phyloP scores from a whole-genome alignment of 257 asterid genomes.

The Capsicum baccatum region DNA sequence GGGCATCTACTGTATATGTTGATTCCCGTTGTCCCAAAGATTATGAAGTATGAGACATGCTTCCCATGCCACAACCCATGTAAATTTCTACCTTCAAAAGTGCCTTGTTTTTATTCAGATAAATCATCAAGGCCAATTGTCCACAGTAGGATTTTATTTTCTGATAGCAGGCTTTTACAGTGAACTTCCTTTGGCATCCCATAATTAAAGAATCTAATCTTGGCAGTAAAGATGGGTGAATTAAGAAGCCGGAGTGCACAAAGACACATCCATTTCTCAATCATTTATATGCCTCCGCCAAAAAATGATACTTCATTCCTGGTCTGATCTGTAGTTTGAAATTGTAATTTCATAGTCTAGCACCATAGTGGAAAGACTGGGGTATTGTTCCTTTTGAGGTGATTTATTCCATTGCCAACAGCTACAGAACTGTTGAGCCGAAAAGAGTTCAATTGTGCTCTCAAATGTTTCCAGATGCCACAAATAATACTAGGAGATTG shows the following conservation, averaged over 20 bases:
- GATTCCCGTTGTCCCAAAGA: background rate
- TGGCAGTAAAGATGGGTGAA: background rate
- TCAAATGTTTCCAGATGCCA: constrained; percentile 9
- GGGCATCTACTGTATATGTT: background rate
- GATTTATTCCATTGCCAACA: too few relatives aligned
- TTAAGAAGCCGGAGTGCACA: background rate
- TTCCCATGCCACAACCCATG: background rate
- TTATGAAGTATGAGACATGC: background rate
- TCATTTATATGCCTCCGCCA: background rate
- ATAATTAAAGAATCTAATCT: background rate
- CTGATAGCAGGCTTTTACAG: background rate
- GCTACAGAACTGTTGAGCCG: background rate
- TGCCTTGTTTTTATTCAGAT: background rate
- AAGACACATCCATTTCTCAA: background rate
- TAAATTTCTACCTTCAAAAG: background rate
- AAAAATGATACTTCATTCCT: background rate
- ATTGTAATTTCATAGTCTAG: background rate
- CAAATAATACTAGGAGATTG: background rate
- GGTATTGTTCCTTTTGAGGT: background rate
- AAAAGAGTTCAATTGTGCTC: background rate
- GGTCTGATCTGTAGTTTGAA: background rate
- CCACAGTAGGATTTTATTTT: background rate
- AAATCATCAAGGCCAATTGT: background rate
- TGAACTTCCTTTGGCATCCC: background rate
- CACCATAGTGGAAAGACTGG: background rate